Evolutionary conservation across 202 grass and related monocot species (phyloP).

Genomic region (Thinopyrum obtusiflorum): DNA sequence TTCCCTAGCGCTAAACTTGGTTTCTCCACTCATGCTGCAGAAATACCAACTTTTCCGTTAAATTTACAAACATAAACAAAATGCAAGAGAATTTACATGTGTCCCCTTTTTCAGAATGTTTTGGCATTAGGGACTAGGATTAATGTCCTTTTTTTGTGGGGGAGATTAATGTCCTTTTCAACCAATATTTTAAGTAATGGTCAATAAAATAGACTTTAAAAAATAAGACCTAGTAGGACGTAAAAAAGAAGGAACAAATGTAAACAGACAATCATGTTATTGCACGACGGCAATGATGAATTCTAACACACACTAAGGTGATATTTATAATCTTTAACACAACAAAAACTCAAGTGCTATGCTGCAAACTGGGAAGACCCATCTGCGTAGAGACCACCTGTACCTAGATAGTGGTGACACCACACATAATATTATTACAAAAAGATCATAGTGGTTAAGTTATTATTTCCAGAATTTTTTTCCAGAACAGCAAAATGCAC

Average conservation of each 20-base stretch:
- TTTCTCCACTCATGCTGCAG: not conserved
- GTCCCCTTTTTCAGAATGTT: not conserved
- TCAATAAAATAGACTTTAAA: not conserved
- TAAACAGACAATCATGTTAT: not conserved
- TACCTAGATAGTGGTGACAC: too few species aligned
- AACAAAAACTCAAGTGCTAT: not conserved
- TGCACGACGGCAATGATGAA: not conserved
- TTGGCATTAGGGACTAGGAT: not conserved
- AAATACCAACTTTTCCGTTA: not conserved
- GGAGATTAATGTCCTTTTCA: not conserved
- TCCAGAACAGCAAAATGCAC: too few species aligned
- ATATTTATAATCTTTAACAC: not conserved
- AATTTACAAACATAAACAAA: not conserved
- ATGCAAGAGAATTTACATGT: not conserved
- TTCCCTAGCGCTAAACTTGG: not conserved
- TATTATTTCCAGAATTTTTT: too few species aligned
- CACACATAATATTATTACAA: too few species aligned
- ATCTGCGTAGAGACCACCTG: not conserved
- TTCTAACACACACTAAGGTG: not conserved
- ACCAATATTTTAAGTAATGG: not conserved
- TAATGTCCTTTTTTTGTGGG: too few species aligned
- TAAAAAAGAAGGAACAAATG: not conserved
- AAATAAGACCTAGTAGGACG: not conserved
- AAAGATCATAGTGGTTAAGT: too few species aligned
- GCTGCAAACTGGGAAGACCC: not conserved